phyloP scores from a whole-genome alignment of 2,329 filamentous ascomycete species.

The Trichothecium sympodiale region DNA sequence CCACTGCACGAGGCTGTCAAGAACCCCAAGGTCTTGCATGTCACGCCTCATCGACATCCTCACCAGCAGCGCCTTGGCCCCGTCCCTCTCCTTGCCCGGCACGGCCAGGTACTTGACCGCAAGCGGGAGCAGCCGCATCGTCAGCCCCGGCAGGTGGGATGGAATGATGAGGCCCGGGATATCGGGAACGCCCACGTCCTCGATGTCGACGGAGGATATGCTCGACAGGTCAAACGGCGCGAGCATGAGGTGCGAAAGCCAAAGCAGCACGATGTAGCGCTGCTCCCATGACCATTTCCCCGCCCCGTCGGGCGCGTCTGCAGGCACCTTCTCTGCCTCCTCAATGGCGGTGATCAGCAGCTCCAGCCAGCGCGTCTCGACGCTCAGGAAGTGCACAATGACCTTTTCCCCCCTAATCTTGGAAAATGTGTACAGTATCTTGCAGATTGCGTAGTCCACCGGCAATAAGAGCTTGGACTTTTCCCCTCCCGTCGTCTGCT shows the following conservation, averaged over 20 bases:
- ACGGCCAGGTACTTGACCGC: constrained; percentile 60
- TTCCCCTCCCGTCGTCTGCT: not conserved
- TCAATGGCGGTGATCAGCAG: constrained; percentile 68
- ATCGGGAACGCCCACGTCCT: constrained; percentile 29
- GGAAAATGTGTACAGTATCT: constrained; percentile 79
- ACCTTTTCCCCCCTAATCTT: constrained; percentile 93
- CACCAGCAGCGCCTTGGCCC: constrained; percentile 73
- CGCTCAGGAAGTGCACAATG: constrained; percentile 80
- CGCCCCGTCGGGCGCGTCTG: constrained; percentile 8
- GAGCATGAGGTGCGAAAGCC: constrained; percentile 72
- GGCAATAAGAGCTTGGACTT: constrained; percentile 36
- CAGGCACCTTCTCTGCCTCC: constrained; percentile 28
- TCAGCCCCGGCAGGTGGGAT: constrained; percentile 53
- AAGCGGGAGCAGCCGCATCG: constrained; percentile 58
- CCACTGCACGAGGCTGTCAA: constrained; percentile 60
- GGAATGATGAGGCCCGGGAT: constrained; percentile 45
- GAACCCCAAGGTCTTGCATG: constrained; percentile 69
- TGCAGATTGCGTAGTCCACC: constrained; percentile 61
- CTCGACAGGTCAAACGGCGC: constrained; percentile 85
- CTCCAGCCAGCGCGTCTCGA: constrained; percentile 78
- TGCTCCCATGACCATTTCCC: constrained; percentile 67
- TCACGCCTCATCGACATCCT: constrained; percentile 74
- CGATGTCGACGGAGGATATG: constrained; percentile 55
- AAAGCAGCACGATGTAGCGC: constrained; percentile 75
- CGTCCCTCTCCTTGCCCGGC: constrained; percentile 79